These are phyloP conservation scores for Solanum chiquidenum DNA, from an alignment of 257 asterid genomes.

Conservation along the genomic window DNA sequence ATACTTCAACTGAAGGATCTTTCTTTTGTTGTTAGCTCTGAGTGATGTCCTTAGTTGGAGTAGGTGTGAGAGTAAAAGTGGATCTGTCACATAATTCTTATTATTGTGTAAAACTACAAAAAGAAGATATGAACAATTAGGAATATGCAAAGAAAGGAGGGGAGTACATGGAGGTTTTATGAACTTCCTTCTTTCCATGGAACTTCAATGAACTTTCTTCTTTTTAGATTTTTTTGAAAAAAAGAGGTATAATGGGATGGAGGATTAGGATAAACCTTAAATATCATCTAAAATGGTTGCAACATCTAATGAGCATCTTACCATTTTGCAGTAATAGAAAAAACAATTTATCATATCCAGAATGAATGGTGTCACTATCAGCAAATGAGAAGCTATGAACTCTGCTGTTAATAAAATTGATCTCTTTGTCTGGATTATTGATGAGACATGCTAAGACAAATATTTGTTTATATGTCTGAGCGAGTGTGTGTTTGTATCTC, in stretches of 20 bases:
- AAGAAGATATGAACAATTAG: background rate
- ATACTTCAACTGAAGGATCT: background rate
- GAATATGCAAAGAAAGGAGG: background rate
- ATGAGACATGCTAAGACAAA: background rate
- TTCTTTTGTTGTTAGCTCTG: background rate
- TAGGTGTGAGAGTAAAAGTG: background rate
- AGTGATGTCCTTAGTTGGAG: background rate
- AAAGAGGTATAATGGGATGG: background rate
- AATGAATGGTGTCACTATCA: background rate
- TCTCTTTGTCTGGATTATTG: background rate
- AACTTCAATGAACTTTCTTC: background rate
- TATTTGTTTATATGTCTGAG: background rate
- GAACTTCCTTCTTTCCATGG: background rate
- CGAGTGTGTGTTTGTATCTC: background rate
- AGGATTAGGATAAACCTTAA: background rate
- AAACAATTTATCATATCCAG: background rate
- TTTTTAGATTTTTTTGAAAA: background rate
- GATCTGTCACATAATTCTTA: background rate
- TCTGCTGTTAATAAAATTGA: background rate
- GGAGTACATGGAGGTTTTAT: background rate
- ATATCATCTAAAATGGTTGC: background rate
- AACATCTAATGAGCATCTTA: background rate
- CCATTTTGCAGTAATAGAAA: background rate
- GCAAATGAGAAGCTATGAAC: background rate
- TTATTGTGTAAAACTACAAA: background rate